These are phyloP conservation scores for Tuber melanosporum DNA, from an alignment of 495 filamentous ascomycete genomes.

Conservation along the genomic window DNA sequence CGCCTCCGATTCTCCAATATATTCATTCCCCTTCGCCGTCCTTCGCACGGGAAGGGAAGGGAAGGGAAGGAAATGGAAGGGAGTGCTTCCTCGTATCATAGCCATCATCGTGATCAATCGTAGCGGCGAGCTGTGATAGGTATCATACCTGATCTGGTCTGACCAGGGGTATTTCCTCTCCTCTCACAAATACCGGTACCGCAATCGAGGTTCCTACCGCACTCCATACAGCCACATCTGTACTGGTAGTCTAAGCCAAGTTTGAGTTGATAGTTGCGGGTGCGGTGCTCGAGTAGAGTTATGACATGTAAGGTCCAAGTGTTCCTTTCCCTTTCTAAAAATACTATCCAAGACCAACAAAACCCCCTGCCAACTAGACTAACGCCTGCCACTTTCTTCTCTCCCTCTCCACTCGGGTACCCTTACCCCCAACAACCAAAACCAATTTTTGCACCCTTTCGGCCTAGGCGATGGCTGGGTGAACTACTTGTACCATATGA, in stretches of 20 bases:
- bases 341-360: background rate
- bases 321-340: background rate
- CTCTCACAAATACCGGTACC: no score
- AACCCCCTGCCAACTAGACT: background rate
- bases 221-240: background rate
- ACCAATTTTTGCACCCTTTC: background rate
- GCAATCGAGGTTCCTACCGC: background rate
- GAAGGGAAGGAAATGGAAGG: background rate
- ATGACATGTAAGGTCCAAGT: background rate
- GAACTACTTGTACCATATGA: no score
- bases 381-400: background rate
- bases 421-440: background rate
- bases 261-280: background rate
- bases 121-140: background rate
- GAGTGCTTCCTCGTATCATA: background rate
- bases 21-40: constrained; percentile 4
- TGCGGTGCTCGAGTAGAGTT: background rate
- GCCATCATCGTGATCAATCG: background rate
- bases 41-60: constrained; percentile 8
- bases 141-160: background rate
- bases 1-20: constrained; percentile 7
- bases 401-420: background rate
- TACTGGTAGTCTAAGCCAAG: background rate
- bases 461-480: background rate
- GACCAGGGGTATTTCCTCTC: background rate